Conservation (phyloP, 345 rosid genomes). For the Lagerstroemia speciosa region DNA sequence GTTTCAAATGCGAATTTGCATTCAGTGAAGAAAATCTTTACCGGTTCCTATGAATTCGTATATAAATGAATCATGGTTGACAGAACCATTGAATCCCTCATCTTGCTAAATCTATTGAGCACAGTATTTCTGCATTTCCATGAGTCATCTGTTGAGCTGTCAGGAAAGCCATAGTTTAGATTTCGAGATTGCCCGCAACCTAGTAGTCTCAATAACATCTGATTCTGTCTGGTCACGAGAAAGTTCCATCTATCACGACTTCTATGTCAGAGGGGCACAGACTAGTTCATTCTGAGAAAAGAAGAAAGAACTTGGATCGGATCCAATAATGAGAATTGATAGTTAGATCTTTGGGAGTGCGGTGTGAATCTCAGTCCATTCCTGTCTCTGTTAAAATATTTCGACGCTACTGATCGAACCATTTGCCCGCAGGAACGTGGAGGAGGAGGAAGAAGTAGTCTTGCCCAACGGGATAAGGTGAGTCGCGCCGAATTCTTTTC, state of each 20-base stretch:
- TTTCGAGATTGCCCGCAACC: background rate
- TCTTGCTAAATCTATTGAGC: background rate
- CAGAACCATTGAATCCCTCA: background rate
- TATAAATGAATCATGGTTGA: too few species aligned
- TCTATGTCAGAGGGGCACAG: too few species aligned
- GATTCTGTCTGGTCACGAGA: background rate
- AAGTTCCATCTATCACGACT: too few species aligned
- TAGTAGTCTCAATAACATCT: too few species aligned
- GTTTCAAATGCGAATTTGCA: background rate
- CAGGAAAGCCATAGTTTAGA: background rate
- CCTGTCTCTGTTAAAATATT: background rate
- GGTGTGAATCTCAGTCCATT: background rate
- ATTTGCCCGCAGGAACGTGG: constrained; percentile 48
- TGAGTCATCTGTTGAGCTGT: background rate
- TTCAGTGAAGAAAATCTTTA: too few species aligned
- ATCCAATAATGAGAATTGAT: too few species aligned
- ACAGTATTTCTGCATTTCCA: background rate
- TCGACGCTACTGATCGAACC: background rate
- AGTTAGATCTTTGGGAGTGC: too few species aligned
- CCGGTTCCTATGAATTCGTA: too few species aligned
- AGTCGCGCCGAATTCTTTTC: background rate
- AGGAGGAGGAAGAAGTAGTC: constrained; percentile 56
- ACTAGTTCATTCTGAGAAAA: too few species aligned
- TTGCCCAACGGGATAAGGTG: constrained; percentile 86
- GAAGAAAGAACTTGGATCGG: too few species aligned